Evolutionary conservation across 2,329 filamentous ascomycete species (phyloP), one percentile per base, ranked within the genome.

Genomic region (Pleurostoma richardsiae): DNA sequence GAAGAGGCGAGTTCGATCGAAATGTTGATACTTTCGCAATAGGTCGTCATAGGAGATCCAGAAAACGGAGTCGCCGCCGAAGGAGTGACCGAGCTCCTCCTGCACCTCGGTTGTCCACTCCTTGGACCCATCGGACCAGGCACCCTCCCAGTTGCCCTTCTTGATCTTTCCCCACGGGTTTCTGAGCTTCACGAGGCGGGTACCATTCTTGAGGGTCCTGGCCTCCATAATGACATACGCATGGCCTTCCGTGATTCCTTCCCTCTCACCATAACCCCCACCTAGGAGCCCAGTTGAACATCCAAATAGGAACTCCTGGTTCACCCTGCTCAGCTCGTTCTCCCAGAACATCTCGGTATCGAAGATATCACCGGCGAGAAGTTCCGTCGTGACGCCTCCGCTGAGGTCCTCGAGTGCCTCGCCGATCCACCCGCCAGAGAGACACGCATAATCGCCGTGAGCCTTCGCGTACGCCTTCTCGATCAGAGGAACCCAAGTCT

Each of bases 91-190:
- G 1, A 94, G 74, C 56, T 85, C 82, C 49, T 82, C 67, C 66
- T 92, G 82, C 79, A 85, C 89, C 54, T 90, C 83, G 0, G 86
- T 74, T 1, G 86, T 92, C 89, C 89, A 95, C 63, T 92, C 84
- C 56, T 88, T 86, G 5, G 85, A 89, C 0, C 89, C 89, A 58
- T 94, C 89, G 4, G 73, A 74, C 88, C 88, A 94, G 2, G 86
- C 74, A 2, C 89, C 89, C 30, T 80, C 86, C 88, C 88, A 94
- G 64, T 90, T 88, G 30, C 79, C 81, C 52, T 82, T 82, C 66
- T 91, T 88, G 28, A 79, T 79, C 52, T 82, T 82, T 1, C 88
- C 89, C 88, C 88, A 94, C 0, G 89, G 89, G 55, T 94, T 94
- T 53, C 62, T 56, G 30, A 89, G 68, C 43, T 83, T 75, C 3